phyloP scores from a whole-genome alignment of 257 asterid genomes.

The Buddleja alternifolia region DNA sequence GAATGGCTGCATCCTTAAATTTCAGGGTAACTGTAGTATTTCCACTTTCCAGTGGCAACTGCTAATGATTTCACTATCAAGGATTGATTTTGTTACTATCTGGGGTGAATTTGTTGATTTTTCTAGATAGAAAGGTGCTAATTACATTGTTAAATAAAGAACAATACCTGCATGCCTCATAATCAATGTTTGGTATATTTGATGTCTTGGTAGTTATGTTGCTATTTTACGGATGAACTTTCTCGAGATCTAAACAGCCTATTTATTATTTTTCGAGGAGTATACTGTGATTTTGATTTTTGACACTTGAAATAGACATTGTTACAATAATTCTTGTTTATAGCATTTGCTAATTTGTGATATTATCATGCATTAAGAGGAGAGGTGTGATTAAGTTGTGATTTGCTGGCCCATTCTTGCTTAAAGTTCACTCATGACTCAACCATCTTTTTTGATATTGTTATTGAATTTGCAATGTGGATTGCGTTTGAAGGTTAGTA shows the following conservation, averaged over 20 bases:
- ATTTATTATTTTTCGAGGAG: background rate
- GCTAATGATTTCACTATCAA: background rate
- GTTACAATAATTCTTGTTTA: background rate
- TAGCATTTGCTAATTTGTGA: conserved; percentile 9
- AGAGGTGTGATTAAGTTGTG: background rate
- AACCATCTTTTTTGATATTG: background rate
- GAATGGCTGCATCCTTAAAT: background rate
- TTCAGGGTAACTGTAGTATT: background rate
- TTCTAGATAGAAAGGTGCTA: no score
- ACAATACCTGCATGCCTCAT: no score
- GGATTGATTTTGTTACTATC: no score
- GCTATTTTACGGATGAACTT: no score
- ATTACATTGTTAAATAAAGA: no score
- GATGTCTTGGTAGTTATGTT: no score
- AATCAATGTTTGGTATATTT: no score
- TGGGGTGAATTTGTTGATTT: no score
- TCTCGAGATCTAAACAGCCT: background rate
- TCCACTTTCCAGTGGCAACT: background rate
- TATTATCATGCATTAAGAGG: conserved; percentile 9
- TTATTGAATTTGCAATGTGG: background rate
- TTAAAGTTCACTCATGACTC: conserved; percentile 17
- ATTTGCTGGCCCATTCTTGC: conserved; percentile 23
- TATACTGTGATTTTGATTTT: background rate
- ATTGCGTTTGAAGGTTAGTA: background rate
- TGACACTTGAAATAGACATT: background rate